A percentile compares a stretch with the other conserved stretches of the same genome.
Conservation (phyloP, 805 yeast genomes). For the Kodamaea jinghongensis region DNA sequence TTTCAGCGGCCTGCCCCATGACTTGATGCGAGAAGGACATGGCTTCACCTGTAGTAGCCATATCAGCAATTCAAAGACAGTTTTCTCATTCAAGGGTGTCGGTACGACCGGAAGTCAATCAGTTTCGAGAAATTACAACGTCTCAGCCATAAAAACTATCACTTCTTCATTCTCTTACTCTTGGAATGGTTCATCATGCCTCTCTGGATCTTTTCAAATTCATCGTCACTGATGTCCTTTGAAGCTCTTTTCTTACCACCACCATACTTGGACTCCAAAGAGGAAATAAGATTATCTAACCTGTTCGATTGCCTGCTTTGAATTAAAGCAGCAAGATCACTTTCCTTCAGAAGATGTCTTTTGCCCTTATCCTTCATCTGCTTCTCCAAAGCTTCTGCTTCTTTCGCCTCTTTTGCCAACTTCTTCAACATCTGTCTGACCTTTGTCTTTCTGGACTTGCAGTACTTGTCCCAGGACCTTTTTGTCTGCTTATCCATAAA, state of each 20-base stretch:
- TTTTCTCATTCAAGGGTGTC: background rate
- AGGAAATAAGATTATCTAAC: conserved; percentile 46
- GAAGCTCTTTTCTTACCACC: conserved; percentile 33
- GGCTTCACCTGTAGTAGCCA: too few relatives aligned
- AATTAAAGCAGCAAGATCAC: conserved; percentile 48
- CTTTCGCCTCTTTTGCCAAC: conserved; percentile 62
- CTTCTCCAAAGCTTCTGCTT: conserved; percentile 51
- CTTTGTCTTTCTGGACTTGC: conserved; percentile 45
- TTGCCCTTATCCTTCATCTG: conserved; percentile 35
- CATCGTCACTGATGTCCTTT: conserved; percentile 47
- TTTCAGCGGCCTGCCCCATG: too few relatives aligned
- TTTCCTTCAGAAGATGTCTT: conserved; percentile 28
- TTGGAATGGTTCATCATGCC: conserved; percentile 14
- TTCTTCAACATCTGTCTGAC: conserved; percentile 48
- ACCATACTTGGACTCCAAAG: conserved; percentile 51
- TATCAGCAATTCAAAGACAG: too few relatives aligned
- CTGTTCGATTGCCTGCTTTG: conserved; percentile 43
- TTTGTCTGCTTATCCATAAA: conserved; percentile 28
- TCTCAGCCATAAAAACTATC: background rate
- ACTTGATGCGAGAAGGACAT: too few relatives aligned
- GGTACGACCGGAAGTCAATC: background rate
- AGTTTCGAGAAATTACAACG: background rate
- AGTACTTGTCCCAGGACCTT: conserved; percentile 50
- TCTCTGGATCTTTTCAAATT: conserved; percentile 46
- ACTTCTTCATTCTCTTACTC: conserved; percentile 1